These are phyloP conservation scores for Fusarium napiforme DNA, from an alignment of 2,329 filamentous ascomycete species.

Conservation along the genomic window DNA sequence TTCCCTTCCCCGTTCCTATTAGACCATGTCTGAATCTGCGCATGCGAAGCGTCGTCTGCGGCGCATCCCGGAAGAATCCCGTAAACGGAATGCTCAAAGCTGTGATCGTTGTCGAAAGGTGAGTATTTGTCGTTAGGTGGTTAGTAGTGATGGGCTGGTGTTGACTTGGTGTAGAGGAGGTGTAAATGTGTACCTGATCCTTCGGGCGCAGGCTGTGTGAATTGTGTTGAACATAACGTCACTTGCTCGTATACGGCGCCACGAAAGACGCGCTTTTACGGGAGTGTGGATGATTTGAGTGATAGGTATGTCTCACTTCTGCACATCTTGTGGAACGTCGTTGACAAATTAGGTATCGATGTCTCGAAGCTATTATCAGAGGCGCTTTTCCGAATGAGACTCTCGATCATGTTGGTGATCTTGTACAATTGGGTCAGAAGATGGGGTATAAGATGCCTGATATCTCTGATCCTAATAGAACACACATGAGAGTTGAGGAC, in stretches of 20 bases:
- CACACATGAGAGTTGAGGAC: conserved; percentile 29
- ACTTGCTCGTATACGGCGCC: conserved; percentile 50
- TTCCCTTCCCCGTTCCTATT: neutral
- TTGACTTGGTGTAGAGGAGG: conserved; percentile 20
- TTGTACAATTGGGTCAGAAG: conserved; percentile 46
- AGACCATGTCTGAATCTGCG: conserved; percentile 31
- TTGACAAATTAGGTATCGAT: conserved; percentile 44
- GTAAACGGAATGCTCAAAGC: conserved; percentile 51
- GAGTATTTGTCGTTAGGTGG: neutral
- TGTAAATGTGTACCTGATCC: conserved; percentile 50
- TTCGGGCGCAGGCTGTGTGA: conserved; percentile 46
- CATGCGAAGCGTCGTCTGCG: conserved; percentile 45
- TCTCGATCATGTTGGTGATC: conserved; percentile 44
- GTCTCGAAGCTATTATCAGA: conserved; percentile 51
- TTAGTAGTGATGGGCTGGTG: too few species aligned
- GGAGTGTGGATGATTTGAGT: conserved; percentile 51
- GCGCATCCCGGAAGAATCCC: conserved; percentile 50
- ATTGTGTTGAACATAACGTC: conserved; percentile 49
- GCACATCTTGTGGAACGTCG: neutral
- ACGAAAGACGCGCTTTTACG: conserved; percentile 52
- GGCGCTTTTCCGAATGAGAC: conserved; percentile 49
- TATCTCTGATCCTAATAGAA: conserved; percentile 31
- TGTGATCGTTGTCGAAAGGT: conserved; percentile 52
- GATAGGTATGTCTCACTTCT: conserved; percentile 43
- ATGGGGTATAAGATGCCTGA: conserved; percentile 51